Evolutionary conservation across 345 rosid species (phyloP).

Genomic region (Populus simonii): DNA sequence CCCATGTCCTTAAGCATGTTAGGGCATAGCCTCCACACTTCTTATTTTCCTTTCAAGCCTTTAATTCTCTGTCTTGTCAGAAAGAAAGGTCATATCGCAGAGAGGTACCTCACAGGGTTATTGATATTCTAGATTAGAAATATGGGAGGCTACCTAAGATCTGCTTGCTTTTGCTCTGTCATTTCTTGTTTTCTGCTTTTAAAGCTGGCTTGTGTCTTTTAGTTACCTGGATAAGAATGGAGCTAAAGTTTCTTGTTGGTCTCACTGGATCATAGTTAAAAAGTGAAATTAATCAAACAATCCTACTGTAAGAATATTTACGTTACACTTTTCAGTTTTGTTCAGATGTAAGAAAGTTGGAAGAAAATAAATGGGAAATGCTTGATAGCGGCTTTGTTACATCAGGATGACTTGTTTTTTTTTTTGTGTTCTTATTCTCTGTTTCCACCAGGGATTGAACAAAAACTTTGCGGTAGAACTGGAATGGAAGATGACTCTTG

Average conservation of each 20-base stretch:
- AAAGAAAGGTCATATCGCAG: not conserved
- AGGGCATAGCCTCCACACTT: conserved; percentile 33
- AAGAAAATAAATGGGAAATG: not conserved
- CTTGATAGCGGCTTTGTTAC: not conserved
- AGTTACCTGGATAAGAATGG: not conserved
- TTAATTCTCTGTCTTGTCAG: conserved; percentile 13
- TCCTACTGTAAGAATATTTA: not conserved
- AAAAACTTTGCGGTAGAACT: not conserved
- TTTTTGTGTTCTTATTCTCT: not conserved
- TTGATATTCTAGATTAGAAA: not conserved
- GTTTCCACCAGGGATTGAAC: not conserved
- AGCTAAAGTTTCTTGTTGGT: not conserved
- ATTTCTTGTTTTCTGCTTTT: conserved; percentile 12
- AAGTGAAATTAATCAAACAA: not conserved
- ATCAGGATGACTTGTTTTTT: not conserved
- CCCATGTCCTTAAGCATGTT: conserved; percentile 45
- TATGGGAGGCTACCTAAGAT: conserved; percentile 12
- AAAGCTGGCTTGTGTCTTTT: not conserved
- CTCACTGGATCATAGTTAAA: not conserved
- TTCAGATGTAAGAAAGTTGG: not conserved
- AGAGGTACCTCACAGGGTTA: conserved; percentile 9
- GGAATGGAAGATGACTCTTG: not conserved
- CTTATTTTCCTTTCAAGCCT: conserved; percentile 1
- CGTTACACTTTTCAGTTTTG: not conserved
- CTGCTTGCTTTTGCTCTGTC: conserved; percentile 21